phyloP scores from a whole-genome alignment of 768 basidiomycete genomes.

The Tylopilus subfusipes region DNA sequence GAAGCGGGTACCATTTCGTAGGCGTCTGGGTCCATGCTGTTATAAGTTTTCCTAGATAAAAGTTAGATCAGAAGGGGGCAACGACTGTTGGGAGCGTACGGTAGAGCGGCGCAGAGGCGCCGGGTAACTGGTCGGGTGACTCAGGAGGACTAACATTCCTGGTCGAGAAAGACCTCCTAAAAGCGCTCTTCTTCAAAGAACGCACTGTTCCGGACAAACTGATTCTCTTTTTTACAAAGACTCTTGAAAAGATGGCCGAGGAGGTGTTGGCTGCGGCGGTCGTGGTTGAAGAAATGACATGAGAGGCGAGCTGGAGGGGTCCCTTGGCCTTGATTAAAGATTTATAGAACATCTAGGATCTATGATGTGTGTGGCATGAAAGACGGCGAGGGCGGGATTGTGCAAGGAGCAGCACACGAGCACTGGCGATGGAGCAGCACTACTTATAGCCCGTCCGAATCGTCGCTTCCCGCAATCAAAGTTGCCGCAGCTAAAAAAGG shows the following conservation, averaged over 20 bases:
- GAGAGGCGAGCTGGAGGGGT: constrained; percentile 55
- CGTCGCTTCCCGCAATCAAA: constrained; percentile 4
- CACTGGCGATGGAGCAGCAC: background rate
- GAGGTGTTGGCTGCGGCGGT: constrained; percentile 30
- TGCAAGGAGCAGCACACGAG: constrained; percentile 5
- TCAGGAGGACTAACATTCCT: constrained; percentile 29
- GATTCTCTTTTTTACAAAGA: constrained; percentile 32
- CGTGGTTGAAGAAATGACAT: constrained; percentile 28
- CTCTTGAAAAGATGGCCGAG: constrained; percentile 30
- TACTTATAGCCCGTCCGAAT: constrained; percentile 4
- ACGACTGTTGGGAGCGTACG: constrained; percentile 25
- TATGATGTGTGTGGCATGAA: constrained; percentile 19
- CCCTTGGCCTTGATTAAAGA: constrained; percentile 42
- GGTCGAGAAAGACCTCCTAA: constrained; percentile 26
- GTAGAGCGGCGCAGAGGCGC: constrained; percentile 44
- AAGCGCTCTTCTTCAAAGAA: constrained; percentile 23
- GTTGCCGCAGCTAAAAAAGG: constrained; percentile 7
- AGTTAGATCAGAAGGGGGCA: constrained; percentile 4
- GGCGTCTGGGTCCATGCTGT: constrained; percentile 84
- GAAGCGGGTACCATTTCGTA: constrained; percentile 94
- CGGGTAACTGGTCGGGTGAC: constrained; percentile 46
- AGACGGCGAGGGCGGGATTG: constrained; percentile 4
- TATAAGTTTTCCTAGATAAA: constrained; percentile 52
- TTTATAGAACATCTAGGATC: constrained; percentile 31
- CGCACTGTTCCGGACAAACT: constrained; percentile 32